Conservation (phyloP, 148 eudicot genomes). For the Rhododendron griersonianum region DNA sequence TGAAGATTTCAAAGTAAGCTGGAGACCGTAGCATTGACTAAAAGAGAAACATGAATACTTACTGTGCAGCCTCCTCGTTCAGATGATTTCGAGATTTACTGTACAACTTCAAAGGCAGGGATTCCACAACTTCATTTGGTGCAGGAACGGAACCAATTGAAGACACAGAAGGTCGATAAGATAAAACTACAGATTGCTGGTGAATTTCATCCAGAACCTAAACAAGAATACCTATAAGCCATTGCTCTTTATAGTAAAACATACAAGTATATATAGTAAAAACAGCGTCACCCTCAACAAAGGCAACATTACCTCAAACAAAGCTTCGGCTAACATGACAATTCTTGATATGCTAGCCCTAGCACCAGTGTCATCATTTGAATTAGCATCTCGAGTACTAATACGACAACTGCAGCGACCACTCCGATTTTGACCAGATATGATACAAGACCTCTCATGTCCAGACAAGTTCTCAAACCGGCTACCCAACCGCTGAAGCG, state of each 20-base stretch:
- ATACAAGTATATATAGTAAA: not conserved
- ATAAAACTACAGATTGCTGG: constrained; percentile 90
- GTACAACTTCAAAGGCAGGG: constrained; percentile 63
- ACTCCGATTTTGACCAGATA: constrained; percentile 84
- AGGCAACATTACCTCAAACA: constrained; percentile 73
- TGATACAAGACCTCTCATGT: constrained; percentile 82
- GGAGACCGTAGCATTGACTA: not conserved
- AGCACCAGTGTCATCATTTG: constrained; percentile 65
- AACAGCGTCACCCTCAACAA: not conserved
- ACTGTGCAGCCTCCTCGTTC: constrained; percentile 77
- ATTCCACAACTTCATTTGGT: constrained; percentile 80
- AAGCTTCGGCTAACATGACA: constrained; percentile 94
- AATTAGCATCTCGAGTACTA: constrained; percentile 40
- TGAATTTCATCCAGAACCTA: constrained; percentile 99
- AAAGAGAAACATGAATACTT: constrained; percentile 29
- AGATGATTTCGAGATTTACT: constrained; percentile 39
- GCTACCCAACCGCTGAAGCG: constrained; percentile 85
- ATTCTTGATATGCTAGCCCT: constrained; percentile 96
- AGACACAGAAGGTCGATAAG: constrained; percentile 77
- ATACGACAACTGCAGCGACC: constrained; percentile 81
- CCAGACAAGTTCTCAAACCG: constrained; percentile 86
- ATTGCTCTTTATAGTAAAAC: constrained; percentile 27
- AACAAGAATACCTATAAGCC: constrained; percentile 25
- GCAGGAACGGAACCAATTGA: constrained; percentile 94
- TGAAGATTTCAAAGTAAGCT: not conserved